phyloP scores from a whole-genome alignment of 1,139 yeast genomes.

The Meyerozyma sp. region DNA sequence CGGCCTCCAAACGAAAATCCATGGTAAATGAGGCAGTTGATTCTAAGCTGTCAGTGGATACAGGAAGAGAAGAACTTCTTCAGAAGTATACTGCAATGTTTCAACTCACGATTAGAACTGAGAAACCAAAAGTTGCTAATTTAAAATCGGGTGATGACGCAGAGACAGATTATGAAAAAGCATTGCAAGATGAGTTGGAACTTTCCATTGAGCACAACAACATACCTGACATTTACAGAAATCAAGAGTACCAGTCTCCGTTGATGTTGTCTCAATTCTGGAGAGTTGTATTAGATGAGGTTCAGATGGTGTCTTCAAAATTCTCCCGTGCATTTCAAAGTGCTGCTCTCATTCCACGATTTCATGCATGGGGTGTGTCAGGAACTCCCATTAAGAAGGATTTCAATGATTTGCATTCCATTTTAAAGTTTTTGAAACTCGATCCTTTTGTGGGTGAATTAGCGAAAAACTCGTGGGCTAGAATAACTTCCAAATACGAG shows the following conservation, averaged over 20 bases:
- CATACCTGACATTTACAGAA: constrained; percentile 19
- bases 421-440: constrained; percentile 59
- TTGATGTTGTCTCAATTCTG: constrained; percentile 80
- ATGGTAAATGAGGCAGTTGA: constrained; percentile 8
- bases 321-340: constrained; percentile 74
- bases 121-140: constrained; percentile 28
- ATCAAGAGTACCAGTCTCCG: constrained; percentile 67
- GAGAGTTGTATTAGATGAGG: constrained; percentile 89
- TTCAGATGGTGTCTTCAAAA: constrained; percentile 81
- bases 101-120: constrained; percentile 21
- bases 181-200: constrained; percentile 31
- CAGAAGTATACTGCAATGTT: constrained; percentile 22
- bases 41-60: background rate
- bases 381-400: constrained; percentile 83
- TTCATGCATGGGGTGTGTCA: constrained; percentile 94
- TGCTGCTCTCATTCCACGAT: constrained; percentile 73
- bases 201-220: constrained; percentile 28
- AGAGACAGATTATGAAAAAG: constrained; percentile 32
- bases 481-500: constrained; percentile 12
- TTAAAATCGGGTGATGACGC: constrained; percentile 17
- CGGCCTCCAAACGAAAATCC: constrained; percentile 14
- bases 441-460: constrained; percentile 53
- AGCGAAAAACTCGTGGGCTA: constrained; percentile 37
- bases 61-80: background rate
- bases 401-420: constrained; percentile 63